phyloP scores from a whole-genome alignment of 768 basidiomycete genomes.

The Boletus patriciae region DNA sequence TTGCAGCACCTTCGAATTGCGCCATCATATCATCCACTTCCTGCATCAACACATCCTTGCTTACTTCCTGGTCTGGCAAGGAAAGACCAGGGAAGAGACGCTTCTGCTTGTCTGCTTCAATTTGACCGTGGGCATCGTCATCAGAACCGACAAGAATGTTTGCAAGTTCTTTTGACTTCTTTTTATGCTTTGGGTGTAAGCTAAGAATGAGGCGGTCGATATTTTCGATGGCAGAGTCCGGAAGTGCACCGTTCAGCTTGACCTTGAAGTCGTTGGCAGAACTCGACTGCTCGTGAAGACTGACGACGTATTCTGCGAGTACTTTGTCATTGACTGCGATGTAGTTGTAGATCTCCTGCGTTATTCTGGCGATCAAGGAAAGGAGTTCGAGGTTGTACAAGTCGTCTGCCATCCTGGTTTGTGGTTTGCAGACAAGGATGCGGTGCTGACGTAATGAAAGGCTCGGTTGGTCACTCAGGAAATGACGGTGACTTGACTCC shows the following conservation, averaged over 20 bases:
- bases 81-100: slow-evolving; percentile 91
- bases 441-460: slow-evolving; percentile 22
- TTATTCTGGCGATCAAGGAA: slow-evolving; percentile 87
- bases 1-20: slow-evolving; percentile 65
- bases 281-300: slow-evolving; percentile 82
- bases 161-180: slow-evolving; percentile 43
- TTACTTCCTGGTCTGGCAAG: slow-evolving; percentile 64
- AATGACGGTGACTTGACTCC: background rate
- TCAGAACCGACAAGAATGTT: slow-evolving; percentile 40
- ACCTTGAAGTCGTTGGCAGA: slow-evolving; percentile 77
- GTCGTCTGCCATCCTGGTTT: slow-evolving; percentile 64
- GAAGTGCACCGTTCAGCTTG: slow-evolving; percentile 78
- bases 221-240: slow-evolving; percentile 87
- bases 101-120: slow-evolving; percentile 72
- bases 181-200: slow-evolving; percentile 96
- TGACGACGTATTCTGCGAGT: slow-evolving; percentile 92
- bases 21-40: slow-evolving; percentile 91
- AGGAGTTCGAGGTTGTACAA: slow-evolving; percentile 92
- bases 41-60: slow-evolving; percentile 81
- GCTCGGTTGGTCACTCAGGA: too few species aligned
- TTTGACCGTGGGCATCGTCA: slow-evolving; percentile 30
- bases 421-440: slow-evolving; percentile 6
- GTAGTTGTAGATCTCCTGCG: slow-evolving; percentile 91
- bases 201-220: slow-evolving; percentile 92
- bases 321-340: slow-evolving; percentile 85